Evolutionary conservation across 345 rosid genomes (phyloP).

Genomic region (Aurinia saxatilis): DNA sequence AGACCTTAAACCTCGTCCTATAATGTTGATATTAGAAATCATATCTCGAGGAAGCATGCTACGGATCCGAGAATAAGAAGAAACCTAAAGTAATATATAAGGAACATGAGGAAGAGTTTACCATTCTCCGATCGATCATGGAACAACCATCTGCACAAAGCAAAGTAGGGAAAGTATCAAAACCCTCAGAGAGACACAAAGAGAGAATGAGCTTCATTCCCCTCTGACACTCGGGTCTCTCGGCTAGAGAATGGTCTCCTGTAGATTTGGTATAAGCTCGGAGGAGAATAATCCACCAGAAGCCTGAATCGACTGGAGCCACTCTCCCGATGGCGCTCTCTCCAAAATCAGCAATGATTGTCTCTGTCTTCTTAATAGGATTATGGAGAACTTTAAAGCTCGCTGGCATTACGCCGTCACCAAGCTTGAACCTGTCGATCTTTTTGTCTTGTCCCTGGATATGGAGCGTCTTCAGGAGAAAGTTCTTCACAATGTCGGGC

Average conservation of each 20-base stretch:
- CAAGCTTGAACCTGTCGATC: slow-evolving; percentile 67
- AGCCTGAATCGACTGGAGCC: slow-evolving; percentile 83
- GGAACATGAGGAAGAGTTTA: slow-evolving; percentile 20
- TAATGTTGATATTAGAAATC: too few species aligned
- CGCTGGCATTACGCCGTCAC: slow-evolving; percentile 84
- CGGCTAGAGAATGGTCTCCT: slow-evolving; percentile 54
- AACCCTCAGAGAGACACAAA: slow-evolving; percentile 73
- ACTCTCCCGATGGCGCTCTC: slow-evolving; percentile 86
- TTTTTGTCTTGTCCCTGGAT: slow-evolving; percentile 73
- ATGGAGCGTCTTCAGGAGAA: slow-evolving; percentile 54
- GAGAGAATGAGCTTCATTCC: slow-evolving; percentile 75
- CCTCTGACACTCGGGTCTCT: slow-evolving; percentile 66
- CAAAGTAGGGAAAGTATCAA: slow-evolving; percentile 80
- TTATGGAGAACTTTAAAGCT: slow-evolving; percentile 78
- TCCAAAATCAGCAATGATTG: slow-evolving; percentile 70
- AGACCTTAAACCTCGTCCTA: too few species aligned
- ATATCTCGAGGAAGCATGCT: too few species aligned
- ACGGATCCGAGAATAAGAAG: too few species aligned
- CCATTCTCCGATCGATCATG: slow-evolving; percentile 86
- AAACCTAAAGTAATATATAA: too few species aligned
- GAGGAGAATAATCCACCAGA: slow-evolving; percentile 89
- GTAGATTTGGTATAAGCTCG: slow-evolving; percentile 81
- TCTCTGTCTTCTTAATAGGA: slow-evolving; percentile 50
- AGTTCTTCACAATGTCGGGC: slow-evolving; percentile 67
- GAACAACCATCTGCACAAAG: slow-evolving; percentile 90